Base-by-base conservation (phyloP, 441 rosid species). In the Cnidoscolus chayamansa region DNA sequence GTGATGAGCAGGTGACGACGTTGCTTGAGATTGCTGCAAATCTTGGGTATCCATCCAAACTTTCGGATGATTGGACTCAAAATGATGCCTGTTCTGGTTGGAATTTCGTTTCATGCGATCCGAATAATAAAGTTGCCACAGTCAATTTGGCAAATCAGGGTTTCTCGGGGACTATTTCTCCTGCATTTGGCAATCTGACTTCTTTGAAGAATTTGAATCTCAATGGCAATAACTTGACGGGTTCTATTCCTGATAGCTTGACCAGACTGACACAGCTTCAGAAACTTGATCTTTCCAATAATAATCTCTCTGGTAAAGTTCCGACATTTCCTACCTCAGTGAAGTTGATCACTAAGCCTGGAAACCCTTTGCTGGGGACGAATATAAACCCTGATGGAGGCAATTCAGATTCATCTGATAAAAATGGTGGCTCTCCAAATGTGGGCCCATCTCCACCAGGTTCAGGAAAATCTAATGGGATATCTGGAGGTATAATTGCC, bases 251-350 rank as follows among this genome's bases (percentile, higher is more conserved):
- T 4, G 83, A 74, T 45, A 81, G 78, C 64, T 67, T 92, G 84
- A 85, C 90, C 5, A 80, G 32, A n/a, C 67, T 91, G 82, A 2
- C 86, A 12, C 76, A 67, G 48, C 73, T 91, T 59, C 80, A 74
- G 78, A 35, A 53, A 50, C 81, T 91, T 67, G 86, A 91, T 76
- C 89, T 91, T 12, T 83, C 95, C 0, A 87, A 87, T 62, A 92
- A 92, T 74, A 85, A 92, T 73, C 87, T 92, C 59, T 79, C 64
- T 4, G 97, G 97, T 1, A 74, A 30, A 4, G 63, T 87, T 48
- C 96, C 93, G 0, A 3, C 13, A 12, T 89, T 90, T 66, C 72
- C 85, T 0, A 9, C 40, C 10, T 13, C 71, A 0, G 86, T 89
- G 64, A 88, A 82, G 81, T 77, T 89, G 43, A 63, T 0, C 8